These are phyloP conservation scores for Cyclotella sp. DNA, from an alignment of 108 stramenopile genomes.

Conservation along the genomic window DNA sequence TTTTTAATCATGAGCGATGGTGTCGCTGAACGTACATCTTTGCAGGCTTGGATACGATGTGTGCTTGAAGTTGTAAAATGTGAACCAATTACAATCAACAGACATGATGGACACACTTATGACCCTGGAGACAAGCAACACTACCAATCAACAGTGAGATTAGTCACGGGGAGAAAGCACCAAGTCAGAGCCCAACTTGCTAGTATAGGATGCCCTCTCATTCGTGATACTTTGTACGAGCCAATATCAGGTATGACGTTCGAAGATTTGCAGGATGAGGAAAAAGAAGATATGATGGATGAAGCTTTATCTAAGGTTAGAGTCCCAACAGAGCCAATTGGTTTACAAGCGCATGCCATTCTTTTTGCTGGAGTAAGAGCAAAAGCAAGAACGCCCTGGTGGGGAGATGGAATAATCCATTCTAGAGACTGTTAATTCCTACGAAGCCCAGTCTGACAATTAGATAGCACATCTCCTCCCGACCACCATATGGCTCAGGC, in stretches of 20 bases:
- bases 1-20: too few species aligned
- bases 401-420: constrained; percentile 60
- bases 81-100: constrained; percentile 72
- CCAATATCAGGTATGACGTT: constrained; percentile 83
- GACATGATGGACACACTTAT: constrained; percentile 53
- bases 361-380: constrained; percentile 84
- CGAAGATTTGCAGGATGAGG: constrained; percentile 62
- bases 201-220: constrained; percentile 83
- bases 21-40: not conserved
- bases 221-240: constrained; percentile 83
- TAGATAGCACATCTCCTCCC: too few species aligned
- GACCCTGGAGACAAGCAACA: constrained; percentile 74
- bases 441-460: not conserved
- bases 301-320: constrained; percentile 61
- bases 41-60: constrained; percentile 83
- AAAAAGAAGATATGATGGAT: constrained; percentile 71
- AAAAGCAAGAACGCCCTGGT: constrained; percentile 85
- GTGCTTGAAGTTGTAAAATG: constrained; percentile 85
- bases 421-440: not conserved
- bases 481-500: too few species aligned
- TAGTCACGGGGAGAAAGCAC: constrained; percentile 90
- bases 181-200: constrained; percentile 89
- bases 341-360: constrained; percentile 89
- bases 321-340: constrained; percentile 80
- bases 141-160: constrained; percentile 84